Base-by-base conservation (phyloP, 208 protist genomes). In the Jaenimonas drosophilae region DNA sequence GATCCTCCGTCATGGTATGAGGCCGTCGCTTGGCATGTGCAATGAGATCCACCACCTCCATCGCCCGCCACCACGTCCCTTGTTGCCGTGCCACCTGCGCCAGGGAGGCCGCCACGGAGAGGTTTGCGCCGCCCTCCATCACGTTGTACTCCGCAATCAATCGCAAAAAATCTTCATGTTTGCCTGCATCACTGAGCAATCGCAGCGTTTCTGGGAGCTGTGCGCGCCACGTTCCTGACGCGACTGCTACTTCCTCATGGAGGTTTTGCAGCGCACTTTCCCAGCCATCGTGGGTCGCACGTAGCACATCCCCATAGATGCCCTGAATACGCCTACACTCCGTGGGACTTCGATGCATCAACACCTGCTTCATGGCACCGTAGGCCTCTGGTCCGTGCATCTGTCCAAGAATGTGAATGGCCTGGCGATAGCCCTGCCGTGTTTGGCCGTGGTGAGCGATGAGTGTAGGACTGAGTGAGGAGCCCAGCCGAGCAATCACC, bases 121-220 rank as follows among this genome's bases (percentile, higher is more conserved):
- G 50, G 54, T 67, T 69, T 11, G 7, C 47, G 3, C 34, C 51
- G 31, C 37, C 46, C 21, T 17, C 42, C 28, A 29, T 28, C 39
- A 70, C 43, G 37, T 56, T 47, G 55, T 73, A 76, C 44, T 91
- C 72, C 16, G 30, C 24, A 21, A 88, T 43, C 2, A 86, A 53
- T 4, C 41, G 17, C 41, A 81, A 80, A 47, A 86, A 80, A 19
- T 39, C 39, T 2, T 49, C 33, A n/a, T 24, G 31, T 25, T 68
- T 56, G 26, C 75, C 76, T 6, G 78, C 83, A 64, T 91, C 83
- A 54, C 78, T 86, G 19, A 91, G 67, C n/a, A 91, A 64, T 14
- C 83, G 71, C 41, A 91, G 50, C 14, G 76, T 79, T 1, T 30
- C 52, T n/a, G 60, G 61, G 26, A 76, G 27, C 2, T 29, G 9